phyloP scores from a whole-genome alignment of 2,329 filamentous ascomycete genomes.

The Penicillium sp. region DNA sequence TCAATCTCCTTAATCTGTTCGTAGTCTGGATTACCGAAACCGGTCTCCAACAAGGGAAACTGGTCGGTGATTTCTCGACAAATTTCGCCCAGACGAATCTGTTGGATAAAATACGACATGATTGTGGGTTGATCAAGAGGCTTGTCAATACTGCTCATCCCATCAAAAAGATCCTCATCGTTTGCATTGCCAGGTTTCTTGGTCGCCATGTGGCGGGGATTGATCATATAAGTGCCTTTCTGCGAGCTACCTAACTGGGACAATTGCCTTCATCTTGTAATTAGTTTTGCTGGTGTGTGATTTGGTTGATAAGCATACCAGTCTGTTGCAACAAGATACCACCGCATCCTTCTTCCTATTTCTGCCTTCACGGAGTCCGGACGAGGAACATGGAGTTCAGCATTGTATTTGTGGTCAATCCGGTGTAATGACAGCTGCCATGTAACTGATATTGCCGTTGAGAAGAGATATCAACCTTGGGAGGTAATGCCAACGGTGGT shows the following conservation, averaged over 20 bases:
- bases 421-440: conserved; percentile 28
- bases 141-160: conserved; percentile 28
- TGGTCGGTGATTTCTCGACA: conserved; percentile 47
- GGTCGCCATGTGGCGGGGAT: conserved; percentile 48
- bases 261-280: conserved; percentile 29
- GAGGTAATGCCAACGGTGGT: conserved; percentile 37
- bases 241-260: conserved; percentile 43
- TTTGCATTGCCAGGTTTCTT: conserved; percentile 45
- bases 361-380: conserved; percentile 41
- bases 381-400: conserved; percentile 23
- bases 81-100: conserved; percentile 43
- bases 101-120: conserved; percentile 49
- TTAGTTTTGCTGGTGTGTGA: neutral
- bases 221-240: conserved; percentile 46
- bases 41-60: conserved; percentile 33
- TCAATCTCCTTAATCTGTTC: conserved; percentile 45
- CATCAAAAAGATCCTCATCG: conserved; percentile 44
- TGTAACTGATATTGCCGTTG: conserved; percentile 37
- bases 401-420: conserved; percentile 28
- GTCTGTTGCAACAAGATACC: conserved; percentile 48
- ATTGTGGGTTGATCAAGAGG: conserved; percentile 40
- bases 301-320: conserved; percentile 35
- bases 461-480: conserved; percentile 41
- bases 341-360: conserved; percentile 49
- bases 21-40: conserved; percentile 31